Evolutionary conservation across 2,329 filamentous ascomycete species (phyloP).

Genomic region (Colletotrichum paranaense): DNA sequence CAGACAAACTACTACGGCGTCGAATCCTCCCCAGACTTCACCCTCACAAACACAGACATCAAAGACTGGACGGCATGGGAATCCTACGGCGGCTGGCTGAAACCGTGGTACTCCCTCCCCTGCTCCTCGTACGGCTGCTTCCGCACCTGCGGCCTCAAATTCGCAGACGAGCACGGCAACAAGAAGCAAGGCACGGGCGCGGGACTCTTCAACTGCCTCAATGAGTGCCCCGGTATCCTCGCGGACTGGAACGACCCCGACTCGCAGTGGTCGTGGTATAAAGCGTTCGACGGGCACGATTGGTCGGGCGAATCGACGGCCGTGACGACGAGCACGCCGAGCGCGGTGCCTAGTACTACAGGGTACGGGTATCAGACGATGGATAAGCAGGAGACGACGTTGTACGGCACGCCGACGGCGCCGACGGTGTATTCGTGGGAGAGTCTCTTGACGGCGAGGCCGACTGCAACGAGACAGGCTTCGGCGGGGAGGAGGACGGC

Average conservation of each 20-base stretch:
- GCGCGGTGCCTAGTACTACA: constrained; percentile 3
- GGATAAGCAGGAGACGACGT: constrained; percentile 9
- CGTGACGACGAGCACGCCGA: background rate
- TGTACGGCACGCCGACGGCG: constrained; percentile 15
- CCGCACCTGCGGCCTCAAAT: constrained; percentile 20
- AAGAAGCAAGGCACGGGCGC: constrained; percentile 10
- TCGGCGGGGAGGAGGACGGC: constrained; percentile 11
- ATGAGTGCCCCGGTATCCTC: constrained; percentile 15
- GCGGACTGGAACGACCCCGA: constrained; percentile 11
- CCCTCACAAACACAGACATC: constrained; percentile 2
- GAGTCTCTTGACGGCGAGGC: background rate
- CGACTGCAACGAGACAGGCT: background rate
- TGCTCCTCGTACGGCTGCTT: constrained; percentile 18
- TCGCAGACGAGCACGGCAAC: constrained; percentile 13
- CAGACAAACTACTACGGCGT: background rate
- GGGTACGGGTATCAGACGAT: background rate
- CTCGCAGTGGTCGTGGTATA: background rate
- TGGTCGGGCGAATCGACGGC: constrained; percentile 12
- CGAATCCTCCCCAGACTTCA: background rate
- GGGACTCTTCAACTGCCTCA: constrained; percentile 9
- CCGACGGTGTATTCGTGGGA: background rate
- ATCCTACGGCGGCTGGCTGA: constrained; percentile 8
- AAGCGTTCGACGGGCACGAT: constrained; percentile 9
- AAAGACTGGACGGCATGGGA: constrained; percentile 12
- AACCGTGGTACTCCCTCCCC: constrained; percentile 10